Evolutionary conservation across 148 eudicot species (phyloP).

Genomic region (Pouteria glomerata): DNA sequence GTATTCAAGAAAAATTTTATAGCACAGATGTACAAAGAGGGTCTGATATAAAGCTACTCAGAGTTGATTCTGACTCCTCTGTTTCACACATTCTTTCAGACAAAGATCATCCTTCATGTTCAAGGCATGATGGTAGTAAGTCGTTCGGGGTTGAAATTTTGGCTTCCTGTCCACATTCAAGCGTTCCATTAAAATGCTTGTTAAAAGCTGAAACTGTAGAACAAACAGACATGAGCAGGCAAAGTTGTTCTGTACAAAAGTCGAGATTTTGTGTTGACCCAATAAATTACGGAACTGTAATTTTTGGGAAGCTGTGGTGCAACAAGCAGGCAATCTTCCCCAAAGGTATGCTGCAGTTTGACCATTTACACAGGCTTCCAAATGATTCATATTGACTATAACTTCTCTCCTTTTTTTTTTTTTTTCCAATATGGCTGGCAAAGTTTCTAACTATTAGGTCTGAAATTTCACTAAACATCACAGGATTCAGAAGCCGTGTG

Average conservation of each 20-base stretch:
- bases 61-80: constrained; percentile 14
- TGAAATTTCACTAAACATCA: constrained; percentile 1
- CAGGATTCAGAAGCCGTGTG: constrained; percentile 55
- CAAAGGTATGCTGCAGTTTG: constrained; percentile 28
- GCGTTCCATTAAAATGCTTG: constrained; percentile 17
- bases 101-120: constrained; percentile 9
- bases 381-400: background rate
- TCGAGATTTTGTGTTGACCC: constrained; percentile 20
- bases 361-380: background rate
- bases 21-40: background rate
- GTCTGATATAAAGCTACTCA: background rate
- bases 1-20: too few species aligned
- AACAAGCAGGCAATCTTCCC: constrained; percentile 55
- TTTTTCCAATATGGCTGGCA: background rate
- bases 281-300: constrained; percentile 29
- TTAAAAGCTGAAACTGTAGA: constrained; percentile 23
- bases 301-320: constrained; percentile 46
- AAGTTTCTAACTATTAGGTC: background rate
- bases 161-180: background rate
- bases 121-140: constrained; percentile 15
- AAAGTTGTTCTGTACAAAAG: constrained; percentile 12
- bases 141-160: constrained; percentile 27
- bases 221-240: background rate
- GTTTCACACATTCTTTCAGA: constrained; percentile 10
- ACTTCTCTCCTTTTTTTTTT: background rate